phyloP scores from a whole-genome alignment of 2,329 filamentous ascomycete genomes.

The Colletotrichum australisinense region DNA sequence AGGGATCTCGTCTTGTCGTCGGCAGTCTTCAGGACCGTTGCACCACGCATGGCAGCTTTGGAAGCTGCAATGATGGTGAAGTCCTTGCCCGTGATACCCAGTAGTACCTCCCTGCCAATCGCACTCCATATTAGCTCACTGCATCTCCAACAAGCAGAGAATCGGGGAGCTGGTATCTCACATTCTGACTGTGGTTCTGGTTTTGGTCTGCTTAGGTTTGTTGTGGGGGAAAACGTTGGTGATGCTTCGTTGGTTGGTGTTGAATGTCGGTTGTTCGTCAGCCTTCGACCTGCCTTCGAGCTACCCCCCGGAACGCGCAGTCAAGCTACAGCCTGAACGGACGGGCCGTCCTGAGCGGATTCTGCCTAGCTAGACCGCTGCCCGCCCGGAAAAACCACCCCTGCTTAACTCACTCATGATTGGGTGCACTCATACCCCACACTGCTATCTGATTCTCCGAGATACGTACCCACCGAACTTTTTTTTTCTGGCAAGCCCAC shows the following conservation, averaged over 20 bases:
- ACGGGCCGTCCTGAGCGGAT: slow-evolving; percentile 30
- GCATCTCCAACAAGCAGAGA: slow-evolving; percentile 19
- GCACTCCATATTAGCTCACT: slow-evolving; percentile 31
- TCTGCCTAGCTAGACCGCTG: slow-evolving; percentile 49
- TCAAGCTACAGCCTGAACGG: slow-evolving; percentile 55
- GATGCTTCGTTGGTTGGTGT: slow-evolving; percentile 21
- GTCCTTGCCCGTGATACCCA: slow-evolving; percentile 99
- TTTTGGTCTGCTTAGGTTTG: slow-evolving; percentile 7
- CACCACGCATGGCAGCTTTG: slow-evolving; percentile 97
- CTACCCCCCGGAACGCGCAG: slow-evolving; percentile 48
- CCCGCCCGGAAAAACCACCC: slow-evolving; percentile 26
- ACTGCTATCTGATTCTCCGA: slow-evolving; percentile 29
- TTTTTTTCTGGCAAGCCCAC: slow-evolving; percentile 48
- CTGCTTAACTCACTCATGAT: background rate
- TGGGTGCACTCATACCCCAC: slow-evolving; percentile 18
- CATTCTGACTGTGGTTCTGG: slow-evolving; percentile 42
- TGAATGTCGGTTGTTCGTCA: slow-evolving; percentile 28
- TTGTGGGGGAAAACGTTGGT: slow-evolving; percentile 18
- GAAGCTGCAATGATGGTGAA: slow-evolving; percentile 98
- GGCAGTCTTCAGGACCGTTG: slow-evolving; percentile 91
- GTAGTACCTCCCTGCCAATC: slow-evolving; percentile 86
- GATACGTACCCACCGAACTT: slow-evolving; percentile 45
- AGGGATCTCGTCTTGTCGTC: slow-evolving; percentile 96
- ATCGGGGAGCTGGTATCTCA: slow-evolving; percentile 34
- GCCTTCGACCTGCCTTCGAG: slow-evolving; percentile 30